Conservation (phyloP, 352 stramenopile genomes). For the Pythium dissimile region DNA sequence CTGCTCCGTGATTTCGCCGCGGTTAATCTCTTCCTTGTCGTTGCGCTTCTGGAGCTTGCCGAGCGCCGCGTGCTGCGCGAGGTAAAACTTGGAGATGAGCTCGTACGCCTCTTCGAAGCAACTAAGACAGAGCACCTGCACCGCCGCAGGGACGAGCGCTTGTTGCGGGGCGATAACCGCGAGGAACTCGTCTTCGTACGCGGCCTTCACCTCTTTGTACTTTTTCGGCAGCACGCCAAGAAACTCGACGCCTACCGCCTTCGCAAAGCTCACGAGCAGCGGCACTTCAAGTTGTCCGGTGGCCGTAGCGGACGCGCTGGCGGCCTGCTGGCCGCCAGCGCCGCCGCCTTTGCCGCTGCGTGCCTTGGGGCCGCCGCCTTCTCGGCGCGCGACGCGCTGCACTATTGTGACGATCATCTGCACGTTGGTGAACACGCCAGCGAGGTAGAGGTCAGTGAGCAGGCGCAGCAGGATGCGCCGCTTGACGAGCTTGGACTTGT, state of each 20-base stretch:
- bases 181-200: slow-evolving; percentile 34
- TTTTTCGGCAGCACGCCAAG: slow-evolving; percentile 66
- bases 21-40: slow-evolving; percentile 88
- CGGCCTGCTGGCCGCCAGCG: slow-evolving; percentile 30
- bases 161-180: slow-evolving; percentile 35
- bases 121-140: slow-evolving; percentile 65
- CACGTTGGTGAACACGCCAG: slow-evolving; percentile 73
- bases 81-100: slow-evolving; percentile 86
- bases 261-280: slow-evolving; percentile 93
- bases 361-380: slow-evolving; percentile 31
- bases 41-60: slow-evolving; percentile 92
- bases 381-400: slow-evolving; percentile 58
- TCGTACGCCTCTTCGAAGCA: slow-evolving; percentile 89
- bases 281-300: slow-evolving; percentile 85
- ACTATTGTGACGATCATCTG: slow-evolving; percentile 77
- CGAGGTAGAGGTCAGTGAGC: slow-evolving; percentile 81
- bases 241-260: slow-evolving; percentile 89
- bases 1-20: slow-evolving; percentile 67
- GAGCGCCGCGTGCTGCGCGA: slow-evolving; percentile 87
- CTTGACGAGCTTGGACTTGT: slow-evolving; percentile 76
- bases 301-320: slow-evolving; percentile 14
- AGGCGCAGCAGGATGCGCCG: slow-evolving; percentile 73
- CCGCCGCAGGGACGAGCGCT: slow-evolving; percentile 50
- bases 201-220: slow-evolving; percentile 51
- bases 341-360: slow-evolving; percentile 6